Conservation (phyloP, 139 green algal genomes). For the Desmodesmus armatus region DNA sequence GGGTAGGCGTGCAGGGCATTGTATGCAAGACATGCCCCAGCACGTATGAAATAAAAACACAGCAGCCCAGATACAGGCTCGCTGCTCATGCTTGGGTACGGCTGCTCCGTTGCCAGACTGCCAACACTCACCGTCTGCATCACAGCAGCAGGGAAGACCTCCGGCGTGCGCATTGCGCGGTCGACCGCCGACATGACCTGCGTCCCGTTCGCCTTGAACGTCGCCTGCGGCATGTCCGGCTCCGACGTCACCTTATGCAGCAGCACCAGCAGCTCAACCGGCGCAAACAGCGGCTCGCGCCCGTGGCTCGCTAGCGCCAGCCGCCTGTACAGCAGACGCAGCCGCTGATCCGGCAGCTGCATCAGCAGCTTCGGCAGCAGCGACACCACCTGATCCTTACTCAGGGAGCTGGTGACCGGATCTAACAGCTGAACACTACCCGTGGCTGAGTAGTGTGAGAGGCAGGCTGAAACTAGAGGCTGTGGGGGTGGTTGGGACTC, state of each 20-base stretch:
- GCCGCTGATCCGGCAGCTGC: constrained; percentile 38
- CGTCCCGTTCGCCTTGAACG: no score
- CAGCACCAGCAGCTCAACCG: constrained; percentile 73
- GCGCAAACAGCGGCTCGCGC: constrained; percentile 55
- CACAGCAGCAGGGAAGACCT: constrained; percentile 57
- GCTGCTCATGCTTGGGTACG: constrained; percentile 10
- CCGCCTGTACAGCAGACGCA: constrained; percentile 39
- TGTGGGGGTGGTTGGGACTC: constrained; percentile 44
- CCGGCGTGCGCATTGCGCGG: constrained; percentile 64
- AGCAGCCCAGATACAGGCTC: no score
- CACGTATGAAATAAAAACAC: background rate
- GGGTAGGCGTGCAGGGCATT: background rate
- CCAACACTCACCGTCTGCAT: constrained; percentile 2
- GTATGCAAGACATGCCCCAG: background rate
- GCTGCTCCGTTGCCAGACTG: constrained; percentile 31
- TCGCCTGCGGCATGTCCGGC: constrained; percentile 49
- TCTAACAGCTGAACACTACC: constrained; percentile 41
- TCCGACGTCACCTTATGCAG: constrained; percentile 77
- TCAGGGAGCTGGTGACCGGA: constrained; percentile 56
- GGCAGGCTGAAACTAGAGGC: constrained; percentile 51
- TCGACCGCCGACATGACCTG: constrained; percentile 64
- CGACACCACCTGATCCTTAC: constrained; percentile 37
- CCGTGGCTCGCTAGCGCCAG: background rate
- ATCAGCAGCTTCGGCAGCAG: constrained; percentile 56
- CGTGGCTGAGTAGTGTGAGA: constrained; percentile 30